Evolutionary conservation across 1,284 basidiomycete species (phyloP).

Genomic region (Entoloma clypeatum): DNA sequence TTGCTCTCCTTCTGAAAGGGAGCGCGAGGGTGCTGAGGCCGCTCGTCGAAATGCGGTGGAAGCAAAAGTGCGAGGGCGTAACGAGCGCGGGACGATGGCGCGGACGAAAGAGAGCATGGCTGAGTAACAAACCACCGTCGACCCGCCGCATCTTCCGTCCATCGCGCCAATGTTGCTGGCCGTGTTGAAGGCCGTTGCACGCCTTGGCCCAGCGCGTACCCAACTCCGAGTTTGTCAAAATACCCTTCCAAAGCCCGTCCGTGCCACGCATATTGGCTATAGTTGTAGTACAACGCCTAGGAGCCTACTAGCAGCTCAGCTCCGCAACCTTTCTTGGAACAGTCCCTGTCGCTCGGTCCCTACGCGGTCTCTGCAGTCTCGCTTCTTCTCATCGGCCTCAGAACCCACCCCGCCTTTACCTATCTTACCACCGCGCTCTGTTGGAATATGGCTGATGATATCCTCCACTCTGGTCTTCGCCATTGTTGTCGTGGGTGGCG

Average conservation of each 20-base stretch:
- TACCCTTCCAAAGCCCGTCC: no score
- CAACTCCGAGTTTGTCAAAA: no score
- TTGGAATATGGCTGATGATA: conserved; percentile 79
- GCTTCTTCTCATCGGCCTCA: conserved; percentile 7
- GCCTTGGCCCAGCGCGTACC: background rate
- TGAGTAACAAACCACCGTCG: no score
- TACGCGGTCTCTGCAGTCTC: background rate
- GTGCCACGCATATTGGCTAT: no score
- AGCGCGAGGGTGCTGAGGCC: conserved; percentile 17
- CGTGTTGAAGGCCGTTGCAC: conserved; percentile 5
- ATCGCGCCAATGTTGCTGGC: conserved; percentile 7
- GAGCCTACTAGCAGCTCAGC: no score
- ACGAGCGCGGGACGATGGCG: conserved; percentile 24
- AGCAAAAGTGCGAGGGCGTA: conserved; percentile 6
- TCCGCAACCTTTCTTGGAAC: no score
- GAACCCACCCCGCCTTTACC: conserved; percentile 33
- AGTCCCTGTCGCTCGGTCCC: no score
- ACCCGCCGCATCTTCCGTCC: no score
- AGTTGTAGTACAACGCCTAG: no score
- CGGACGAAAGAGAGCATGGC: conserved; percentile 22
- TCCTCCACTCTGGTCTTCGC: conserved; percentile 86
- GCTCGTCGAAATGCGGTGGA: conserved; percentile 18
- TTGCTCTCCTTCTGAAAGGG: conserved; percentile 58
- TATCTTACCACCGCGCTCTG: conserved; percentile 67
- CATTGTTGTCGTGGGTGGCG: conserved; percentile 93